A percentile compares a stretch with the other conserved stretches of the same genome.
These are phyloP conservation scores for Pichia sp. DNA, from an alignment of 1,139 yeast genomes.

Conservation along the genomic window DNA sequence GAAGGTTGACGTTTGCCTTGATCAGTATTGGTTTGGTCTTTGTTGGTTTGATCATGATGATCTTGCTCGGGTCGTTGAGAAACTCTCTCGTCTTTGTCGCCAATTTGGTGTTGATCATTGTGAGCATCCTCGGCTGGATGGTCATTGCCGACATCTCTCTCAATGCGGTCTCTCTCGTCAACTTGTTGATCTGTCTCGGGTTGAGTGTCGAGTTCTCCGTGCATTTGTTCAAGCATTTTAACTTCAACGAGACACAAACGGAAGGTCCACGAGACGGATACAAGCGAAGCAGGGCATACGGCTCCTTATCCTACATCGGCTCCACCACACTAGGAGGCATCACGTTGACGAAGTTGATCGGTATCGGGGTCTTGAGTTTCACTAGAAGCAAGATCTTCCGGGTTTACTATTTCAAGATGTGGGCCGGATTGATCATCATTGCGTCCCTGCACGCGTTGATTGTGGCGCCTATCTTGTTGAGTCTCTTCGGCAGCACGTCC, in stretches of 20 bases:
- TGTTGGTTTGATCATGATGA: constrained; percentile 50
- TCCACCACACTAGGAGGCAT: constrained; percentile 90
- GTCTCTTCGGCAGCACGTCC: constrained; percentile 48
- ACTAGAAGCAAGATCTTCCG: constrained; percentile 86
- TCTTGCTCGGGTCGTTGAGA: constrained; percentile 62
- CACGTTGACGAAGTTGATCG: constrained; percentile 84
- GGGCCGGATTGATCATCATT: constrained; percentile 77
- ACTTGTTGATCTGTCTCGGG: constrained; percentile 86
- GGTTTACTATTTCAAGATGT: constrained; percentile 91
- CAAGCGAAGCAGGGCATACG: constrained; percentile 37
- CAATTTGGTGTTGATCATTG: constrained; percentile 63
- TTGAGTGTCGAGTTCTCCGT: constrained; percentile 91
- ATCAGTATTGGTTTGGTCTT: constrained; percentile 54
- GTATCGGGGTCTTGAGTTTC: constrained; percentile 82
- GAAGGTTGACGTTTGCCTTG: constrained; percentile 54
- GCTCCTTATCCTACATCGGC: constrained; percentile 74
- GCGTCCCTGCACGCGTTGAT: constrained; percentile 80
- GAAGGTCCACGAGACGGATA: constrained; percentile 1
- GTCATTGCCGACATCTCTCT: constrained; percentile 71
- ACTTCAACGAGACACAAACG: constrained; percentile 34
- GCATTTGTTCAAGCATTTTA: constrained; percentile 80
- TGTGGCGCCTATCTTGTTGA: constrained; percentile 71
- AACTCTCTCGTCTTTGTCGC: constrained; percentile 56
- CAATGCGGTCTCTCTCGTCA: constrained; percentile 88
- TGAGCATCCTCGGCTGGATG: constrained; percentile 81